Evolutionary conservation across 2,329 filamentous ascomycete genomes (phyloP), one percentile per base, ranked within the genome.

Genomic region (Pseudogymnoascus sp.): DNA sequence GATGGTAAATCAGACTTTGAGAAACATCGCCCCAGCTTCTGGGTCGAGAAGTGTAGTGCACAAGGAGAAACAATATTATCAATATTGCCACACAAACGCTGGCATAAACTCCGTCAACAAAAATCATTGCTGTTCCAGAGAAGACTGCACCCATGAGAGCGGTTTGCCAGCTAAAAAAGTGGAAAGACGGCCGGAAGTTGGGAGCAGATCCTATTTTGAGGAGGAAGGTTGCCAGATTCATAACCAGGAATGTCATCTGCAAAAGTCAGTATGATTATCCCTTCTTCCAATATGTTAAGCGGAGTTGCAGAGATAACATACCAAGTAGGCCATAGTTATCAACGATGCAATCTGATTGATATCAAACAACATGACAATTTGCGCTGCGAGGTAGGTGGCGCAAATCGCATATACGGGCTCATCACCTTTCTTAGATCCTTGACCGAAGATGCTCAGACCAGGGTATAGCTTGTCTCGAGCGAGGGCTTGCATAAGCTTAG

Each of bases 1-100:
- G 91, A 66, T 88, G 85, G 70, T 95, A 96, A 60, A 96, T 95
- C 64, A 96, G 77, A 69, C 90, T 92, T 69, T 96, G 91, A 7
- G 89, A 92, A 15, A 96, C 91, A 73, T 95, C 91, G 1, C 91
- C 91, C 91, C 91, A 96, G 36, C 88, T 84, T 71, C 95, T 96
- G 0, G 91, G 91, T 0, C 90, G 90, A 33, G 88, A 89, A 0
- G 88, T 86, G 68, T 93, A 96, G 70, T 96, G 91, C 29, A 96
- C 94, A 35, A 95, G 76, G 13, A 92, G 75, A 72, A 96, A 96
- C 1, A 96, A 78, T n/a, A 90, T 74, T 6, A 93, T 78, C 6
- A 95, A 78, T 15, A 92, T 78, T 10, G 83, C 86, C 15, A 94
- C 86, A 59, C 90, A 92, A 1, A 84, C 85, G 1, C 87, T 84